A percentile compares a stretch with the other conserved stretches of the same genome.
These are phyloP conservation scores for Betula pendula DNA, from an alignment of 306 rosid species.

Conservation along the genomic window DNA sequence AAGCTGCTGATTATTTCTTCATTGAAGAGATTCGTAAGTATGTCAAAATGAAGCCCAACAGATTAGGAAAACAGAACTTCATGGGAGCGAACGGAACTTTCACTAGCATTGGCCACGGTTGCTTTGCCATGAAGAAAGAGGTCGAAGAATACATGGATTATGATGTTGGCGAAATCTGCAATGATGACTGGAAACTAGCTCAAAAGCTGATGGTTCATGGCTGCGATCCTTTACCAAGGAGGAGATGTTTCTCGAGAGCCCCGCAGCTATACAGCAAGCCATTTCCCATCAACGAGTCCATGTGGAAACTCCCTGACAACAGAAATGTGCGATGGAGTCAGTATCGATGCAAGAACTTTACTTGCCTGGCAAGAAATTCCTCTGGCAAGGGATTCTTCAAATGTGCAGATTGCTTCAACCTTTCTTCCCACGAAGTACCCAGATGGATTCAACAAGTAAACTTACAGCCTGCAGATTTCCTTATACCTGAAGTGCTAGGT, in stretches of 20 bases:
- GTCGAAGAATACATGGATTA: constrained; percentile 81
- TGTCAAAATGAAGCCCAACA: constrained; percentile 62
- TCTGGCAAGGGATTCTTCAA: constrained; percentile 65
- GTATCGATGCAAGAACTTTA: constrained; percentile 65
- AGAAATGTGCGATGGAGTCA: constrained; percentile 78
- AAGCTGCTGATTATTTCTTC: constrained; percentile 58
- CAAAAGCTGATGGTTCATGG: constrained; percentile 84
- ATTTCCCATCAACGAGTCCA: constrained; percentile 45
- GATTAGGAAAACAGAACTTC: constrained; percentile 69
- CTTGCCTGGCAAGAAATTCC: constrained; percentile 51
- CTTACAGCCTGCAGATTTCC: constrained; percentile 46
- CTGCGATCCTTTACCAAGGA: constrained; percentile 78
- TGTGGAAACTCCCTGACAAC: constrained; percentile 73
- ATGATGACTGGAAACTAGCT: constrained; percentile 79
- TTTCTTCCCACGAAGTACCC: constrained; percentile 57
- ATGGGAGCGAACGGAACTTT: constrained; percentile 85
- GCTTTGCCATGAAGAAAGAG: constrained; percentile 63
- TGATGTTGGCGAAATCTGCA: constrained; percentile 73
- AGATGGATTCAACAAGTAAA: constrained; percentile 49
- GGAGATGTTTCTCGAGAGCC: constrained; percentile 64
- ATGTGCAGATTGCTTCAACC: constrained; percentile 74
- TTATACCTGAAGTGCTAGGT: constrained; percentile 45
- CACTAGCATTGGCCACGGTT: constrained; percentile 76
- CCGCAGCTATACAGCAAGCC: constrained; percentile 59
- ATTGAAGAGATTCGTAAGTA: constrained; percentile 75